Percentiles rank a stretch among this genome's conserved stretches.
Evolutionary conservation across 208 protist genomes (phyloP).

Genomic region (Leishmania gerbilli): DNA sequence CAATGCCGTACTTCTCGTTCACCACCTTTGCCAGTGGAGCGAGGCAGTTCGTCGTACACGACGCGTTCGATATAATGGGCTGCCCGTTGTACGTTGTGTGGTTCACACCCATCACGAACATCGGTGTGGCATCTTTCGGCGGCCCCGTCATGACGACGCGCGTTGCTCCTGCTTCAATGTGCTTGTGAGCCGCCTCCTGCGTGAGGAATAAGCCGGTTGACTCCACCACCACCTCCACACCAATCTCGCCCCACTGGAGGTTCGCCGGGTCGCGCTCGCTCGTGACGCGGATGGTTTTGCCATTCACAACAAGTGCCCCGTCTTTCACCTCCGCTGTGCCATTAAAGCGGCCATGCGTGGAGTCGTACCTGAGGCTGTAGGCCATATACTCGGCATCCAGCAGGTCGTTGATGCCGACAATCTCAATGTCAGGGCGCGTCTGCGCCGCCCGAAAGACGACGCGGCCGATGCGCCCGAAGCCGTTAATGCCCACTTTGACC

Average conservation of each 20-base stretch:
- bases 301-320: slow-evolving; percentile 83
- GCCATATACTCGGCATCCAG: slow-evolving; percentile 97
- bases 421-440: slow-evolving; percentile 69
- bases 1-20: slow-evolving; percentile 97
- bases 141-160: slow-evolving; percentile 99
- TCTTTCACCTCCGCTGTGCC: slow-evolving; percentile 68
- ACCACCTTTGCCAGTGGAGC: slow-evolving; percentile 97
- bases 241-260: slow-evolving; percentile 94
- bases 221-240: slow-evolving; percentile 98
- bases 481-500: slow-evolving; percentile 96
- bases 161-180: slow-evolving; percentile 97
- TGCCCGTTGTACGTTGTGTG: slow-evolving; percentile 89
- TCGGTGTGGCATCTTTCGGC: slow-evolving; percentile 95
- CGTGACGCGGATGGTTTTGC: slow-evolving; percentile 80
- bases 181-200: slow-evolving; percentile 87
- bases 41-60: slow-evolving; percentile 99
- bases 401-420: slow-evolving; percentile 79
- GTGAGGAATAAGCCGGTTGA: slow-evolving; percentile 98
- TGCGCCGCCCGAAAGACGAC: slow-evolving; percentile 90
- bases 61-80: slow-evolving; percentile 97
- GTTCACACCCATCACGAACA: slow-evolving; percentile 99
- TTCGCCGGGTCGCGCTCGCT: slow-evolving; percentile 90
- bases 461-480: slow-evolving; percentile 98
- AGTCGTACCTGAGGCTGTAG: slow-evolving; percentile 97
- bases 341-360: slow-evolving; percentile 94